Base-by-base conservation (phyloP, 139 green algal species). In the Microglena sp. region DNA sequence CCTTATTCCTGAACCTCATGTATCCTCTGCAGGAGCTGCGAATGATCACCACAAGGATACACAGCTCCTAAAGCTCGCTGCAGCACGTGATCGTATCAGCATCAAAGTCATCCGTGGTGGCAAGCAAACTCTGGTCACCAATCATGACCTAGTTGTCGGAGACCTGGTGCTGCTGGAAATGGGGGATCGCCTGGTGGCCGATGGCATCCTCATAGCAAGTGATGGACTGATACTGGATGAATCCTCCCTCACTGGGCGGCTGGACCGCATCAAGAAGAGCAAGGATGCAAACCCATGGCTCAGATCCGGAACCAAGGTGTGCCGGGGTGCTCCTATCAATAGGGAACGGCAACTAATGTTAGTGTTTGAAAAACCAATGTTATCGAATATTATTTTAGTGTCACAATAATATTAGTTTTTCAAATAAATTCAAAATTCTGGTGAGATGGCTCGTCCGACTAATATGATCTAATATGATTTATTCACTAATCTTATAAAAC, bases 41-140 rank as follows among this genome's bases (percentile, higher is more conserved):
- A 98, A 98, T 60, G 90, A 99, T 72, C 98, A 93, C 67, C 80
- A 94, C 59, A 96, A 99, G 70, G 91, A 97, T 60, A 60, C 77
- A 34, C 90, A 98, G 75, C 98, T 98, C 71, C 74, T 85, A 1
- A 94, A 94, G 62, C 81, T 98, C 1, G 95, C 98, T 63, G 76
- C 71, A 0, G 73, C 91, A 67, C 95, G 93, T 58, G 87, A 97
- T 35, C 59, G 80, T 15, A 92, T 97, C 45, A 68, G 88, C 29
- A 74, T 97, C 24, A 92, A 91, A 62, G 85, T 94, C n/a, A 55
- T 86, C 1, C 83, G 93, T 33, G 75, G 60, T 3, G 89, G 87
- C 2, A 18, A 77, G 0, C 60, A 56, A 61, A 35, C 54, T 7
- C 65, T 89, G 33, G 64, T 97, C 0, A 65, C 59, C 40, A 93